Evolutionary conservation across 768 basidiomycete genomes (phyloP).

Genomic region (Pulveroboletus ravenelii): DNA sequence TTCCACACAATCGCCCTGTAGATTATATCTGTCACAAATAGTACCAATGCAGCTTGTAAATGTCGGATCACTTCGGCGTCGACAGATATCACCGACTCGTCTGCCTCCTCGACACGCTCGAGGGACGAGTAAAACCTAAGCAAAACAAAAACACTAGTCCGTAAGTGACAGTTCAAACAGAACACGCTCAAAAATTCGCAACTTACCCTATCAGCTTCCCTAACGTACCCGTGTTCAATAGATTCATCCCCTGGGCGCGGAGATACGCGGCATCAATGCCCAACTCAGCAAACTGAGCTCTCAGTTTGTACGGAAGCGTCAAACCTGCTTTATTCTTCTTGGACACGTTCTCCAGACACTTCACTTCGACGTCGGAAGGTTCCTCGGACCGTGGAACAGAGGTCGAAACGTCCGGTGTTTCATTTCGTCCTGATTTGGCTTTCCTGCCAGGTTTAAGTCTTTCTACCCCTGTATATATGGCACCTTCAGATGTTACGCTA

Average conservation of each 20-base stretch:
- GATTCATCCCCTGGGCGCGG: constrained; percentile 37
- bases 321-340: constrained; percentile 32
- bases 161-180: constrained; percentile 3
- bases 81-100: constrained; percentile 33
- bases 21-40: constrained; percentile 50
- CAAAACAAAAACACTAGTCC: no score
- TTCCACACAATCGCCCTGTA: constrained; percentile 49
- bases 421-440: constrained; percentile 1
- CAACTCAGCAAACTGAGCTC: constrained; percentile 36
- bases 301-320: constrained; percentile 44
- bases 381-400: constrained; percentile 5
- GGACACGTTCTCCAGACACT: constrained; percentile 4
- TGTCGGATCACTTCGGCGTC: constrained; percentile 46
- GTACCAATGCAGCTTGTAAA: constrained; percentile 41
- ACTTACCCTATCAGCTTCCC: constrained; percentile 40
- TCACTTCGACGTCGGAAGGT: constrained; percentile 8
- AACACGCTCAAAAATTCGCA: constrained; percentile 4
- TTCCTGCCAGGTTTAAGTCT: constrained; percentile 39
- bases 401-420: constrained; percentile 5
- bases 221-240: constrained; percentile 36
- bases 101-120: constrained; percentile 19
- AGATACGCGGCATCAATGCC: constrained; percentile 46
- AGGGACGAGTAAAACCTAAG: constrained; percentile 30
- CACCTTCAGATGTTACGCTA: constrained; percentile 4
- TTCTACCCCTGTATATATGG: constrained; percentile 2